These are phyloP conservation scores for Bruguiera gymnorhiza DNA, from an alignment of 345 rosid species.

Conservation along the genomic window DNA sequence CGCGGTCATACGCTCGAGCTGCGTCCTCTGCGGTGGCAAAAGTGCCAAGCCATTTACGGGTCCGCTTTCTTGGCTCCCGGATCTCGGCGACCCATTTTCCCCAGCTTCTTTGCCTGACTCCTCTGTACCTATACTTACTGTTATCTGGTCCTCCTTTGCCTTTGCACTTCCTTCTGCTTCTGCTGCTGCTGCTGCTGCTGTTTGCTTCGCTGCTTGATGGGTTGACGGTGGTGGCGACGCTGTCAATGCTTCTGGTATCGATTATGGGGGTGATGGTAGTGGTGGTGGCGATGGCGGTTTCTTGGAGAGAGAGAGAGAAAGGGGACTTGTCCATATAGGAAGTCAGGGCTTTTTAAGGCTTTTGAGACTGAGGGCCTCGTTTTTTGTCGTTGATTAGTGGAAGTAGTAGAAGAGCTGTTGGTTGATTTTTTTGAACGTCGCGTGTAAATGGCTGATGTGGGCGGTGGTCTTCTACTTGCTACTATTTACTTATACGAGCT, in stretches of 20 bases:
- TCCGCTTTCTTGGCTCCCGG: slow-evolving; percentile 72
- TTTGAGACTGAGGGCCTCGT: slow-evolving; percentile 25
- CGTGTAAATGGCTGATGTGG: slow-evolving; percentile 43
- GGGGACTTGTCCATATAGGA: slow-evolving; percentile 20
- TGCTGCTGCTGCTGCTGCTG: not conserved
- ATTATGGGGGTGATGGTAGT: not conserved
- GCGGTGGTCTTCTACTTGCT: slow-evolving; percentile 30
- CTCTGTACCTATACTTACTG: slow-evolving; percentile 60
- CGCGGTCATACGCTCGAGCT: slow-evolving; percentile 85
- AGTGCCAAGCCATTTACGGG: slow-evolving; percentile 84
- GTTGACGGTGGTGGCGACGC: slow-evolving; percentile 9
- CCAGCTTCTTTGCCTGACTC: slow-evolving; percentile 72
- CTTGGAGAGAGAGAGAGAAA: slow-evolving; percentile 21
- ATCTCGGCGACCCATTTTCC: slow-evolving; percentile 83
- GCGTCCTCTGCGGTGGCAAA: slow-evolving; percentile 86
- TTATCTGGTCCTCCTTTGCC: slow-evolving; percentile 75
- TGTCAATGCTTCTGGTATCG: not conserved
- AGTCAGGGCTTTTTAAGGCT: slow-evolving; percentile 13
- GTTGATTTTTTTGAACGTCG: slow-evolving; percentile 29
- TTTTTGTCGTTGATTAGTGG: slow-evolving; percentile 25
- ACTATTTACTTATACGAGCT: no score
- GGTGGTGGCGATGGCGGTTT: not conserved
- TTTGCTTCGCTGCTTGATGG: not conserved
- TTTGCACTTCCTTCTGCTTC: slow-evolving; percentile 34
- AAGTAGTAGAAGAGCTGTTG: slow-evolving; percentile 2